A percentile compares a stretch with the other conserved stretches of the same genome.
Evolutionary conservation across 208 protist genomes (phyloP).

Genomic region (Leptomonas pyrrhocoris): DNA sequence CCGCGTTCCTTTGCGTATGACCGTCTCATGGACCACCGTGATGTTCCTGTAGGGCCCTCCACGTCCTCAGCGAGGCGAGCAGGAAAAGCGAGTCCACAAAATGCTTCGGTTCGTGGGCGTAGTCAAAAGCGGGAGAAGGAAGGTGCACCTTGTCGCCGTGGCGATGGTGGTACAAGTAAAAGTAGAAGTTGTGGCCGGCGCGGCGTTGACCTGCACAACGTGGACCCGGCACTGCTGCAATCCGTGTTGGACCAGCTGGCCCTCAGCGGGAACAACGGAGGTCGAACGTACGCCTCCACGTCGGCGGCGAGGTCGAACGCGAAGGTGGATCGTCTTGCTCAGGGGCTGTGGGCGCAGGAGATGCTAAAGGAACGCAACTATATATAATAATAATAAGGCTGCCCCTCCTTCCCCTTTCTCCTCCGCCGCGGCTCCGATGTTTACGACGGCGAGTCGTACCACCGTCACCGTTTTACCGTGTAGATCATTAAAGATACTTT

Average conservation of each 20-base stretch:
- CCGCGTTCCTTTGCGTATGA: slow-evolving; percentile 23
- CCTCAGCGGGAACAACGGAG: neutral
- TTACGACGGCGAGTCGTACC: too few relatives aligned
- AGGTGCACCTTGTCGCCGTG: neutral
- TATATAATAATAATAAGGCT: too few relatives aligned
- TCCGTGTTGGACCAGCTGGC: slow-evolving; percentile 13
- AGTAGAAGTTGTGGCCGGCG: neutral
- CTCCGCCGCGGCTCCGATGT: neutral
- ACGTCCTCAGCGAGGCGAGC: neutral
- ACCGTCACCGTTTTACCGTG: too few relatives aligned
- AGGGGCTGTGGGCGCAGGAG: slow-evolving; percentile 72
- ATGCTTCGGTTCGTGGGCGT: neutral
- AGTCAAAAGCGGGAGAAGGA: neutral
- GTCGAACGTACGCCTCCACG: neutral
- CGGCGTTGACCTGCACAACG: neutral
- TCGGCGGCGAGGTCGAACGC: neutral
- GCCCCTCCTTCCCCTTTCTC: too few relatives aligned
- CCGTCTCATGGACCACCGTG: neutral
- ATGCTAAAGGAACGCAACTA: slow-evolving; percentile 42
- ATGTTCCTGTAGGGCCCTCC: neutral
- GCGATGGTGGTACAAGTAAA: neutral
- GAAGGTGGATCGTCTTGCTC: slow-evolving; percentile 42
- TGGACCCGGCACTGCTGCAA: slow-evolving; percentile 15
- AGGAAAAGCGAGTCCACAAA: neutral
- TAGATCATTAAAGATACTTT: too few relatives aligned